These are phyloP conservation scores for Scleroderma citrinum DNA, from an alignment of 768 basidiomycete species.

Conservation along the genomic window DNA sequence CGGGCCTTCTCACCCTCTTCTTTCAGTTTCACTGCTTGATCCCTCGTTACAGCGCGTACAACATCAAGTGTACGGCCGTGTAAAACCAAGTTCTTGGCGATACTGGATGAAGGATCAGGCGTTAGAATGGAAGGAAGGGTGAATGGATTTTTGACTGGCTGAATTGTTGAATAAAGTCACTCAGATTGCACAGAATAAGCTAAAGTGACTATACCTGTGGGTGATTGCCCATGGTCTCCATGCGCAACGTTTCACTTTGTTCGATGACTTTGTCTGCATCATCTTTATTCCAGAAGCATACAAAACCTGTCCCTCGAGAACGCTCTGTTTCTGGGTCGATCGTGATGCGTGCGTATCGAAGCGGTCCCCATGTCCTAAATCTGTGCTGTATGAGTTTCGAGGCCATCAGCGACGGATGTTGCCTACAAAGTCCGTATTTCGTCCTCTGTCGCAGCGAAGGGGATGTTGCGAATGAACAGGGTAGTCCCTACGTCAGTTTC, in stretches of 20 bases:
- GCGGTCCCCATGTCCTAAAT: constrained; percentile 86
- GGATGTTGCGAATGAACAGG: constrained; percentile 89
- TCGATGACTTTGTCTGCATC: constrained; percentile 82
- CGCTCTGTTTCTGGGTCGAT: constrained; percentile 78
- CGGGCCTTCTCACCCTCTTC: constrained; percentile 81
- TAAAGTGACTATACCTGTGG: constrained; percentile 24
- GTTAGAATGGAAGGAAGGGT: constrained; percentile 84
- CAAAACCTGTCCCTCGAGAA: constrained; percentile 93
- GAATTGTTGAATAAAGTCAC: constrained; percentile 1
- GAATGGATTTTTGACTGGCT: constrained; percentile 81
- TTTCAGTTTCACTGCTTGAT: constrained; percentile 81
- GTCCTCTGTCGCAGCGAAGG: constrained; percentile 89
- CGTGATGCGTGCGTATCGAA: constrained; percentile 90
- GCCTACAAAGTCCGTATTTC: constrained; percentile 80
- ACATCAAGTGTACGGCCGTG: constrained; percentile 93
- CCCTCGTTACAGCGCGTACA: constrained; percentile 83
- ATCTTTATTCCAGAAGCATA: constrained; percentile 92
- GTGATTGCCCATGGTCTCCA: constrained; percentile 53
- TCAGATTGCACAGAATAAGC: background rate
- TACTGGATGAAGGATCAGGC: constrained; percentile 83
- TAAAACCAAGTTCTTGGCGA: constrained; percentile 78
- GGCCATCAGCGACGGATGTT: background rate
- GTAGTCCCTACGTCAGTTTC: constrained; percentile 86
- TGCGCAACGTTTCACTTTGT: constrained; percentile 67
- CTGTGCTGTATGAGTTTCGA: constrained; percentile 34